These are phyloP conservation scores for Trametes sanguinea DNA, from an alignment of 768 basidiomycete species.

Conservation along the genomic window DNA sequence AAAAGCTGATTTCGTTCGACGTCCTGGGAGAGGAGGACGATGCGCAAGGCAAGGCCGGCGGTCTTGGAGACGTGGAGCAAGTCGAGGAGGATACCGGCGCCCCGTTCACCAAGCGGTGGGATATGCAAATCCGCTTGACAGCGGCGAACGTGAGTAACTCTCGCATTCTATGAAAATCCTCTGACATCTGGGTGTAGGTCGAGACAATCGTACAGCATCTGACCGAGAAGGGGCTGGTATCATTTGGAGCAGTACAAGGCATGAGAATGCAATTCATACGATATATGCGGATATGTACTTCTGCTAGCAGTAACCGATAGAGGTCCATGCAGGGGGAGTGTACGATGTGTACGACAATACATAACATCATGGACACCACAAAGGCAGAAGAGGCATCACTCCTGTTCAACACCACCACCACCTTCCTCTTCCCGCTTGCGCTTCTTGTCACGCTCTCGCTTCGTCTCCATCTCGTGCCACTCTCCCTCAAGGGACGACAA, in stretches of 20 bases:
- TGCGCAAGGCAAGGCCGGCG: conserved; percentile 92
- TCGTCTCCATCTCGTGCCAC: conserved; percentile 98
- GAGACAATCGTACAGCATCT: conserved; percentile 87
- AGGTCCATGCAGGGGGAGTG: conserved; percentile 19
- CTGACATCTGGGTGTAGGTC: conserved; percentile 48
- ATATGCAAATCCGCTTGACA: conserved; percentile 86
- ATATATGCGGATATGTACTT: conserved; percentile 26
- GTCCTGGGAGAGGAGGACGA: conserved; percentile 84
- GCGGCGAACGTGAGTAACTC: conserved; percentile 71
- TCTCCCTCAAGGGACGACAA: conserved; percentile 85
- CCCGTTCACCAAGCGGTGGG: conserved; percentile 94
- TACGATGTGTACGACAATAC: conserved; percentile 29
- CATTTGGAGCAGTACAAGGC: conserved; percentile 28
- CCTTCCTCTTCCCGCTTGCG: conserved; percentile 59
- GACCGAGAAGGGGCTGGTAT: conserved; percentile 66
- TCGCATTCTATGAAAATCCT: conserved; percentile 6
- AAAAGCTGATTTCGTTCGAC: conserved; percentile 93
- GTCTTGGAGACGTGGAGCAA: conserved; percentile 84
- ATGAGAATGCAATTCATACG: conserved; percentile 26
- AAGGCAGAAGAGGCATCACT: conserved; percentile 1
- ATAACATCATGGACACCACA: conserved; percentile 28
- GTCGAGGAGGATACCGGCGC: conserved; percentile 87
- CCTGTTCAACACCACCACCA: conserved; percentile 7
- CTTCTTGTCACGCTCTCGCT: conserved; percentile 85
- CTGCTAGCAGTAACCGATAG: conserved; percentile 31